Conservation (phyloP, 164 flowering plant species). For the Stephania japonica region DNA sequence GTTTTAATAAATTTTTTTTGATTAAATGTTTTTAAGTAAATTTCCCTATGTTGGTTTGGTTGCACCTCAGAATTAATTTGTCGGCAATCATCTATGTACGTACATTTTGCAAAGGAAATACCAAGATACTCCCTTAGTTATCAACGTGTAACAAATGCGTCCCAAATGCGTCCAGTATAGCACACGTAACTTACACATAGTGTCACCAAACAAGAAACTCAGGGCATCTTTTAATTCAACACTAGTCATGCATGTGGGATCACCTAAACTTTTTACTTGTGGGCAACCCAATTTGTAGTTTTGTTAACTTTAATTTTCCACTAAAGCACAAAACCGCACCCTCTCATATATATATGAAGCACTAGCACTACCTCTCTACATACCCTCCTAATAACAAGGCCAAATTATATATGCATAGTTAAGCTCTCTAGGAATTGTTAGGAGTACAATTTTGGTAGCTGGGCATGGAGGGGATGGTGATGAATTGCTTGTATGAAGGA, state of each 20-base stretch:
- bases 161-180: not conserved
- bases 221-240: too few species aligned
- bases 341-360: not conserved
- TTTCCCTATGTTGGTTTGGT: too few species aligned
- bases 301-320: not conserved
- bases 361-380: not conserved
- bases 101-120: too few species aligned
- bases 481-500: conserved; percentile 10
- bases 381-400: not conserved
- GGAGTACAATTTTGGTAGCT: not conserved
- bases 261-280: not conserved
- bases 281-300: not conserved
- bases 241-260: not conserved
- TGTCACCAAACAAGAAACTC: not conserved
- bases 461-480: not conserved
- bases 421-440: not conserved
- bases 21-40: too few species aligned
- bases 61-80: too few species aligned
- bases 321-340: not conserved
- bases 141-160: not conserved
- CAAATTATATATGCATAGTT: not conserved
- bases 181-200: not conserved
- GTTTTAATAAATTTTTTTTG: too few species aligned
- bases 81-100: too few species aligned
- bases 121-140: not conserved